phyloP scores from a whole-genome alignment of 495 filamentous ascomycete species.

The Delitschia confertaspora region DNA sequence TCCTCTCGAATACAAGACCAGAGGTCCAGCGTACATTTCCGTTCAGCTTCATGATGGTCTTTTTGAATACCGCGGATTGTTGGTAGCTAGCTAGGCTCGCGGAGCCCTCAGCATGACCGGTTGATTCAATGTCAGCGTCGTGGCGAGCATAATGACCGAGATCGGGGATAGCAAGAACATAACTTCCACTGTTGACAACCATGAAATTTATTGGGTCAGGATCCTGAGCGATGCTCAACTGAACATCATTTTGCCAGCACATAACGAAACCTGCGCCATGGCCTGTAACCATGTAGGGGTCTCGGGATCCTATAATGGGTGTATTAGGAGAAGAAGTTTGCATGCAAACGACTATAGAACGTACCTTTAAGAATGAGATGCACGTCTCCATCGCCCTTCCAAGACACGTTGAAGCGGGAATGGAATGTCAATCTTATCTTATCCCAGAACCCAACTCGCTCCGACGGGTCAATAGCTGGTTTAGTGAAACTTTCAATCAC shows the following conservation, averaged over 20 bases:
- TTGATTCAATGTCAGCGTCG: slow-evolving; percentile 45
- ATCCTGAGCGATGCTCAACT: slow-evolving; percentile 70
- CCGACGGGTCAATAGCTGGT: slow-evolving; percentile 84
- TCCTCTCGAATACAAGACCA: slow-evolving; percentile 85
- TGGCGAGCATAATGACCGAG: slow-evolving; percentile 76
- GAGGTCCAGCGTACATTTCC: slow-evolving; percentile 86
- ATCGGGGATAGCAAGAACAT: slow-evolving; percentile 86
- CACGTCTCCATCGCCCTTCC: slow-evolving; percentile 93
- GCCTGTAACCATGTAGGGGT: slow-evolving; percentile 88
- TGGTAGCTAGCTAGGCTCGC: slow-evolving; percentile 57
- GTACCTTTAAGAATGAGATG: slow-evolving; percentile 84
- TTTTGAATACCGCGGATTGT: slow-evolving; percentile 77
- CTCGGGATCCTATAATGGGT: slow-evolving; percentile 57
- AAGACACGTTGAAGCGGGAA: slow-evolving; percentile 77
- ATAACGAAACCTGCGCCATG: slow-evolving; percentile 91
- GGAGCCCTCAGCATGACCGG: slow-evolving; percentile 43
- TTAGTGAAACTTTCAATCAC: slow-evolving; percentile 97
- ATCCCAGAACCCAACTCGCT: slow-evolving; percentile 96
- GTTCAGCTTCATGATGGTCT: slow-evolving; percentile 96
- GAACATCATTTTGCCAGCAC: slow-evolving; percentile 92
- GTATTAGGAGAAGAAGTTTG: slow-evolving; percentile 2
- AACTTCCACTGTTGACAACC: slow-evolving; percentile 90
- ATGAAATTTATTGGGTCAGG: slow-evolving; percentile 88
- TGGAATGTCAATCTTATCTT: slow-evolving; percentile 94
- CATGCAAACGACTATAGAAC: neutral